phyloP scores from a whole-genome alignment of 768 basidiomycete genomes.

The Kwoniella europaea region DNA sequence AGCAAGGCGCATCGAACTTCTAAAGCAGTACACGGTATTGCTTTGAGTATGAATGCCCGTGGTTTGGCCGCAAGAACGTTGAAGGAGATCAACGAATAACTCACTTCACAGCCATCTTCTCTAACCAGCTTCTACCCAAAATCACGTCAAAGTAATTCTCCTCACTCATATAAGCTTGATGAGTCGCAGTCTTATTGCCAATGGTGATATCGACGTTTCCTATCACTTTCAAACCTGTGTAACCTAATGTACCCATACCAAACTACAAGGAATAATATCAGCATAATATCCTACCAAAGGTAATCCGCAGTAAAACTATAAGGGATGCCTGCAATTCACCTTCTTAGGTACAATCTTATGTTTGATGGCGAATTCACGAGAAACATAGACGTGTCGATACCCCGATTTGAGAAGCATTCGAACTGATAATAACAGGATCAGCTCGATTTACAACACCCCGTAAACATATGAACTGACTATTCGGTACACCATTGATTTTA shows the following conservation, averaged over 20 bases:
- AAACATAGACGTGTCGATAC: conserved; percentile 92
- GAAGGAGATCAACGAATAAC: conserved; percentile 17
- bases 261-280: conserved; percentile 54
- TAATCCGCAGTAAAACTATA: not conserved
- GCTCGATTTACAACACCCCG: not conserved
- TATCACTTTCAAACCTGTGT: conserved; percentile 69
- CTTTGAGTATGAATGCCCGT: too few species aligned
- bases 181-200: conserved; percentile 57
- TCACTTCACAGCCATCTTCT: conserved; percentile 70
- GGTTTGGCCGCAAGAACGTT: too few species aligned
- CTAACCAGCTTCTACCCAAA: conserved; percentile 76
- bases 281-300: not conserved
- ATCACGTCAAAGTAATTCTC: conserved; percentile 96
- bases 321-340: conserved; percentile 49
- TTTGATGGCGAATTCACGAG: conserved; percentile 84
- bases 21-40: too few species aligned
- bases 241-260: conserved; percentile 90
- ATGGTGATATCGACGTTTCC: conserved; percentile 85
- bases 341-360: conserved; percentile 87
- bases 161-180: conserved; percentile 83
- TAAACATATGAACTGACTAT: conserved; percentile 64
- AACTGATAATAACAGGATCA: conserved; percentile 61
- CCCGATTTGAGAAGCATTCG: conserved; percentile 92
- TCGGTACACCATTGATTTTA: conserved; percentile 83
- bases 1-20: too few species aligned